Evolutionary conservation across 2,329 filamentous ascomycete genomes (phyloP), one percentile per base, ranked within the genome.

Genomic region (Aureobasidium leucospermi): DNA sequence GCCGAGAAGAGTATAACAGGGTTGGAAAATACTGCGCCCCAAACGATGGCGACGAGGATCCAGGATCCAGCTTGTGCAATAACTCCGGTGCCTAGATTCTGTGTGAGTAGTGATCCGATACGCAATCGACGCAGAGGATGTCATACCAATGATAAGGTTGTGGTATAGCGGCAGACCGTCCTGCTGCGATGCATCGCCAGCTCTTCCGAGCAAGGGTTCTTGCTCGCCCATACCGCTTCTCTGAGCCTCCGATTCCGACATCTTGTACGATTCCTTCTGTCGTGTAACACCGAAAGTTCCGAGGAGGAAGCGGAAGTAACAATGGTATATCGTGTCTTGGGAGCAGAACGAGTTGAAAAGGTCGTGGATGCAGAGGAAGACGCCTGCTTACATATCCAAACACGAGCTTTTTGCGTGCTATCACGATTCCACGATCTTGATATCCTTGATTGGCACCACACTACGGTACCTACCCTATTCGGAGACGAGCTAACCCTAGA

Each of bases 1-100:
- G 87, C 85, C 16, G 90, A 91, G 81, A 97, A 96, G 67, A 96
- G 84, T 41, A 89, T 88, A 63, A 95, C 70, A 32, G 86, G 72
- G 46, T 81, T 79, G 43, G 84, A 81, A 69, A 96, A 84, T 64
- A 96, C 82, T 59, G 82, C 82, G 47, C 84, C 83, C 90, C 90
- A 96, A 65, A 96, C 80, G 60, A 93, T 83, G 38, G 84, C 83
- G 51, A 85, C 78, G 63, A 96, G 82, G 64, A 96, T 82, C 74
- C 90, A 77, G 59, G 86, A 83, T 59, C 90, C 93, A 45, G 83
- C 81, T 74, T 96, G 91, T 42, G 90, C 89, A 62, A 96, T 74
- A 62, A 87, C 80, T 60, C 85, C 93, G 15, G 91, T 96, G 63
- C 90, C 91, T 94, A 68, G 16, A 52, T 60, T 66, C 61, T 43